Percentiles rank a stretch among this genome's conserved stretches.
Conservation (phyloP, 75 land plant species). For the Selaginella tamariscina region DNA sequence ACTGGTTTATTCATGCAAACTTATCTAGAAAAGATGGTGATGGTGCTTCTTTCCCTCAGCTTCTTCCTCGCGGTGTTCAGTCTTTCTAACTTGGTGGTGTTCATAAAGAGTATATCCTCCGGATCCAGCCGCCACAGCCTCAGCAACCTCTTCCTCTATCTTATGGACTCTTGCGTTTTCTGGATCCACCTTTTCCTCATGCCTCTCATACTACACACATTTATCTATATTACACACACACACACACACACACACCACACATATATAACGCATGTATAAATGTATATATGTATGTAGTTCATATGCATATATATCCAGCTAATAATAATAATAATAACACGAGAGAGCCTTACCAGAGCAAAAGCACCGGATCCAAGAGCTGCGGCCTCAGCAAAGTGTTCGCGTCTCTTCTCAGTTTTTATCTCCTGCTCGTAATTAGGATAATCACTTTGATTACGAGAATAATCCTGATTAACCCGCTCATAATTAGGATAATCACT, state of each 20-base stretch:
- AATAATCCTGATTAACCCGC: not conserved
- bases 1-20: too few species aligned
- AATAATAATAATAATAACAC: too few species aligned
- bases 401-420: slow-evolving; percentile 38
- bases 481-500: slow-evolving; percentile 13
- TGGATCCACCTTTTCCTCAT: slow-evolving; percentile 22
- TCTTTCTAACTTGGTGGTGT: too few species aligned
- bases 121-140: slow-evolving; percentile 15
- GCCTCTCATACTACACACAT: slow-evolving; percentile 29
- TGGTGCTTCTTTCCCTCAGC: too few species aligned
- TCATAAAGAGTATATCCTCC: slow-evolving; percentile 24
- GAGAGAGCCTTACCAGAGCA: slow-evolving; percentile 35
- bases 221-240: too few species aligned
- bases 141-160: too few species aligned
- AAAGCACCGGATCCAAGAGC: slow-evolving; percentile 40
- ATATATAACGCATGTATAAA: too few species aligned
- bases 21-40: too few species aligned
- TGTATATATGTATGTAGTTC: too few species aligned
- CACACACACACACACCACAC: too few species aligned
- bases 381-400: slow-evolving; percentile 37
- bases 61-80: too few species aligned
- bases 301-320: too few species aligned
- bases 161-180: slow-evolving; percentile 20
- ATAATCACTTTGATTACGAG: not conserved
- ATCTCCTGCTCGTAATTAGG: slow-evolving; percentile 21